Percentiles rank a stretch among this genome's conserved stretches.
phyloP scores from a whole-genome alignment of 352 stramenopile species.

The Phytophthora kernoviae region DNA sequence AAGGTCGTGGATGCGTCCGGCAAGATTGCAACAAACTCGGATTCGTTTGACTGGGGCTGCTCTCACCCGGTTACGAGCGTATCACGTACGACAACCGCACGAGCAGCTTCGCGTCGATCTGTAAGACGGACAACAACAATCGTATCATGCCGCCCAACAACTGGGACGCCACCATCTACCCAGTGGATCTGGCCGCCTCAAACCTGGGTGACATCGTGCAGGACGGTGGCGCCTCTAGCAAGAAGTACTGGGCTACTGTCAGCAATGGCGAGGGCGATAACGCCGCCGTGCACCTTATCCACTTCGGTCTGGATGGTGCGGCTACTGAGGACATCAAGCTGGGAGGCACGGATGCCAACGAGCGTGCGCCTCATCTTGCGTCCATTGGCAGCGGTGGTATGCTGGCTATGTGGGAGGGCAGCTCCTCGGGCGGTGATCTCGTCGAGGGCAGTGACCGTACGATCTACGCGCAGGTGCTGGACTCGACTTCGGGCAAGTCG shows the following conservation, averaged over 20 bases:
- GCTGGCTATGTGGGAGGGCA: conserved; percentile 49
- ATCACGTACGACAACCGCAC: conserved; percentile 50
- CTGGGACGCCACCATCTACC: conserved; percentile 54
- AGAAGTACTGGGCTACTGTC: conserved; percentile 57
- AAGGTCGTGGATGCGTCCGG: conserved; percentile 45
- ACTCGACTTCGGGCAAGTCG: conserved; percentile 38
- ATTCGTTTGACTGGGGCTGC: conserved; percentile 57
- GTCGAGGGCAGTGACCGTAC: conserved; percentile 15
- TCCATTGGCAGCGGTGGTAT: conserved; percentile 39
- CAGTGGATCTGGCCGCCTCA: conserved; percentile 43
- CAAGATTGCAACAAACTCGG: conserved; percentile 32
- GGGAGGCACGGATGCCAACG: conserved; percentile 42
- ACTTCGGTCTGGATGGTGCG: conserved; percentile 44
- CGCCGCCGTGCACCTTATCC: conserved; percentile 53
- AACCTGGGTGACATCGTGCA: conserved; percentile 58
- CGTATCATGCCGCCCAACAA: conserved; percentile 59
- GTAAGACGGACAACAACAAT: conserved; percentile 70
- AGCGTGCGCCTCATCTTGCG: conserved; percentile 52
- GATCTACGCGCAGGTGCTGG: conserved; percentile 57
- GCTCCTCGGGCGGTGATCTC: conserved; percentile 35
- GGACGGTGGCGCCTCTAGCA: conserved; percentile 23
- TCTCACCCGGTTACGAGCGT: conserved; percentile 60
- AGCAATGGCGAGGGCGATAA: conserved; percentile 48
- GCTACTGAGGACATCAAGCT: conserved; percentile 49
- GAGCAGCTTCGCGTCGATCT: conserved; percentile 48